These are phyloP conservation scores for Leucoagaricus sp. DNA, from an alignment of 1,284 basidiomycete species.

Conservation along the genomic window DNA sequence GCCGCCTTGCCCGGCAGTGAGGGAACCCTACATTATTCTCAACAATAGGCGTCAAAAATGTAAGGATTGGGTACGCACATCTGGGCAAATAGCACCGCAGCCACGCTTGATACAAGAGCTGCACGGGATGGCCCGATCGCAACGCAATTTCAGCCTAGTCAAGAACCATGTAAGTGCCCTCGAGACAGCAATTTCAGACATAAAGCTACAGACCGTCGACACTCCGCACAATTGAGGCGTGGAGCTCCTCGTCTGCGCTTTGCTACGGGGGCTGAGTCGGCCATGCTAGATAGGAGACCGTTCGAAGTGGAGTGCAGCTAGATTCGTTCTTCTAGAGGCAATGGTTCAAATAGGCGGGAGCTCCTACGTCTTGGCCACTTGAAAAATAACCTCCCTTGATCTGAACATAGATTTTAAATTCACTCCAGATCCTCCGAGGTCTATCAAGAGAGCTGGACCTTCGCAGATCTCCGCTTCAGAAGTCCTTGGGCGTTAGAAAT, in stretches of 20 bases:
- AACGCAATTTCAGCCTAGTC: constrained; percentile 68
- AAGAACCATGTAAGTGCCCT: background rate
- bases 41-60: background rate
- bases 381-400: too few relatives aligned
- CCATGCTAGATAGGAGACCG: too few relatives aligned
- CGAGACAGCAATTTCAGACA: constrained; percentile 11
- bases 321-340: too few relatives aligned
- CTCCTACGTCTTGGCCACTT: too few relatives aligned
- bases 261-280: too few relatives aligned
- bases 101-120: constrained; percentile 68
- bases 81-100: constrained; percentile 71
- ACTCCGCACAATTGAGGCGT: constrained; percentile 77
- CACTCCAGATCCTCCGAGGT: too few relatives aligned
- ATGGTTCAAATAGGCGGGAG: too few relatives aligned
- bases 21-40: constrained; percentile 60
- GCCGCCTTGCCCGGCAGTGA: constrained; percentile 81
- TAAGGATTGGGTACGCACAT: constrained; percentile 35
- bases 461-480: too few relatives aligned
- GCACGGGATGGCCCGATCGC: constrained; percentile 70
- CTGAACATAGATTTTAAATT: too few relatives aligned
- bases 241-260: constrained; percentile 76
- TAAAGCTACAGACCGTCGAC: constrained; percentile 51
- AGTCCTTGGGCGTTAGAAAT: too few relatives aligned
- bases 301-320: too few relatives aligned
- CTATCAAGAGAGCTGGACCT: too few relatives aligned